Percentiles rank a stretch among this genome's conserved stretches.
Evolutionary conservation across 2,329 filamentous ascomycete genomes (phyloP).

Genomic region (Nothophaeocryptopus gaeumannii): DNA sequence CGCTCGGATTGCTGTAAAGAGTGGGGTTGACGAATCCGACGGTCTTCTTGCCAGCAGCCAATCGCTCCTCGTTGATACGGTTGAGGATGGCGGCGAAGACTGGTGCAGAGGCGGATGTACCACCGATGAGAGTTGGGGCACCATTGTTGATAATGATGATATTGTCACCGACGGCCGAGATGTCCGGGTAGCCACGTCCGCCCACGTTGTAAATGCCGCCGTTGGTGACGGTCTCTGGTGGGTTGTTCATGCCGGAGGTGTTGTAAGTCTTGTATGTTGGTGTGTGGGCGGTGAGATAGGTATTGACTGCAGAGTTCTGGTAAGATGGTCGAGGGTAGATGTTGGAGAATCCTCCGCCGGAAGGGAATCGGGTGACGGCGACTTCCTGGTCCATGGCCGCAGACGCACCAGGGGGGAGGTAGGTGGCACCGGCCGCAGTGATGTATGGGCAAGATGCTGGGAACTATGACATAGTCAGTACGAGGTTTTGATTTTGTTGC

Average conservation of each 20-base stretch:
- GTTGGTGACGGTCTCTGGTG: slow-evolving; percentile 2
- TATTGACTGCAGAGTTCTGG: slow-evolving; percentile 38
- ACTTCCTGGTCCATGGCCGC: not conserved
- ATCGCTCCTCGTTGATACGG: slow-evolving; percentile 30
- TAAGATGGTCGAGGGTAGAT: slow-evolving; percentile 37
- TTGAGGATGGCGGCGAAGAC: slow-evolving; percentile 28
- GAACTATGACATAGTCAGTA: slow-evolving; percentile 5
- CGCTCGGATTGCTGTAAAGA: slow-evolving; percentile 40
- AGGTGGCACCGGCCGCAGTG: slow-evolving; percentile 51
- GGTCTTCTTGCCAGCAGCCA: slow-evolving; percentile 28
- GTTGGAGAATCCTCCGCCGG: slow-evolving; percentile 42
- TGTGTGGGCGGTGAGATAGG: slow-evolving; percentile 35
- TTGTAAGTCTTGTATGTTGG: slow-evolving; percentile 42
- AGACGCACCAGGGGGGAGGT: slow-evolving; percentile 17
- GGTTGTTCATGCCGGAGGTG: slow-evolving; percentile 45
- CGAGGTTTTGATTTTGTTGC: not conserved
- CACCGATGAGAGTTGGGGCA: slow-evolving; percentile 25
- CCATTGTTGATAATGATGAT: slow-evolving; percentile 24
- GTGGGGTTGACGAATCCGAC: slow-evolving; percentile 33
- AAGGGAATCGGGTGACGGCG: slow-evolving; percentile 14
- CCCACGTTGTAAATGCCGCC: slow-evolving; percentile 37
- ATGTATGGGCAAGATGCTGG: slow-evolving; percentile 32
- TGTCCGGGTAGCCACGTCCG: slow-evolving; percentile 44
- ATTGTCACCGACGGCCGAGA: slow-evolving; percentile 32
- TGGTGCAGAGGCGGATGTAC: slow-evolving; percentile 29